A percentile compares a stretch with the other conserved stretches of the same genome.
These are phyloP conservation scores for Artemisia princeps DNA, from an alignment of 140 eudicot species.

Conservation along the genomic window DNA sequence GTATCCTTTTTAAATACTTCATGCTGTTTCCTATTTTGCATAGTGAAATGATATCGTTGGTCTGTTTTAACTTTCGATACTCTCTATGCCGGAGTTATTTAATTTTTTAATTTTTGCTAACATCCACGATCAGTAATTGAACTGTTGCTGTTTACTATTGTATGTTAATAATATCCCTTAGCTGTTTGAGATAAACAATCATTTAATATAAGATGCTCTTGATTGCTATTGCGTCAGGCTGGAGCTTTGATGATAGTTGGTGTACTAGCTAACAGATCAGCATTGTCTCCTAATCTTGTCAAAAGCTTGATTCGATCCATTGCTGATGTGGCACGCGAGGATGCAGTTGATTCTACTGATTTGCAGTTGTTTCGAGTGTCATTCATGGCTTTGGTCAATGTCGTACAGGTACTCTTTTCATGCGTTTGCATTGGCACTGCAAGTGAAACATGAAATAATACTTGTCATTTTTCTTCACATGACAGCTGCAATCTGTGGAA, in stretches of 20 bases:
- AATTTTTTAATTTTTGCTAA: not conserved
- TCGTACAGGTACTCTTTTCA: slow-evolving; percentile 57
- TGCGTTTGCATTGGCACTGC: not conserved
- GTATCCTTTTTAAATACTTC: too few species aligned
- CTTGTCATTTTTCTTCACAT: slow-evolving; percentile 16
- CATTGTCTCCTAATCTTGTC: slow-evolving; percentile 53
- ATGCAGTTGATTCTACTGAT: slow-evolving; percentile 52
- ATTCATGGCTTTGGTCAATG: slow-evolving; percentile 56
- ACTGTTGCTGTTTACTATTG: slow-evolving; percentile 1
- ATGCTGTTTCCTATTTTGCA: too few species aligned
- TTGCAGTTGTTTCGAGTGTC: slow-evolving; percentile 61
- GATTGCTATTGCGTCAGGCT: slow-evolving; percentile 39
- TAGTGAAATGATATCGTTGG: too few species aligned
- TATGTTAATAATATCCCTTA: not conserved
- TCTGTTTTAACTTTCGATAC: too few species aligned
- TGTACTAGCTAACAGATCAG: slow-evolving; percentile 53
- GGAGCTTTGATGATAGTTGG: slow-evolving; percentile 81
- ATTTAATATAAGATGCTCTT: not conserved
- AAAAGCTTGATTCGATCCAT: slow-evolving; percentile 62
- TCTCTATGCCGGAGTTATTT: too few species aligned
- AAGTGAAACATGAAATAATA: not conserved
- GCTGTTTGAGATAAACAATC: not conserved
- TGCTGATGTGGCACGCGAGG: slow-evolving; percentile 55
- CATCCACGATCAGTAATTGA: not conserved
- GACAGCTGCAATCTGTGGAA: slow-evolving; percentile 62